Base-by-base conservation (phyloP, 108 stramenopile species). In the Cyclotella baltica region DNA sequence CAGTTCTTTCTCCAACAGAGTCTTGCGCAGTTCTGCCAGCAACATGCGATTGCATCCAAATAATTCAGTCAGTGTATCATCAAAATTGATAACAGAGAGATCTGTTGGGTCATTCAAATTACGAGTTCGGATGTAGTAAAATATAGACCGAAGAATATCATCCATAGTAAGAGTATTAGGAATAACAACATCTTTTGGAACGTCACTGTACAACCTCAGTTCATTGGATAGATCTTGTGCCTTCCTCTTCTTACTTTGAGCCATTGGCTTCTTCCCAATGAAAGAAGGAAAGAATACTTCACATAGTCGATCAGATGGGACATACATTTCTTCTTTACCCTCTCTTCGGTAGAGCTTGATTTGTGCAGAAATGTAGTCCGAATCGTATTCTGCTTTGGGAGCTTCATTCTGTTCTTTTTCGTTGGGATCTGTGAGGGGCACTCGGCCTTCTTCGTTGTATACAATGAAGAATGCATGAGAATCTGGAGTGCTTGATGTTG, bases 21-120 rank as follows among this genome's bases (percentile, higher is more conserved):
- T 51, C 13, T 53, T 61, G 59, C 88, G 69, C 13, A 95, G 65
- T 19, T 80, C 77, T 6, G 87, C 85, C 76, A 95, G 87, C 52
- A 83, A 79, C 78, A 95, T 75, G 47, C 85, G 85, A 63, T 88
- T 89, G 65, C 85, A 82, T 27, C 83, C 89, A 74, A 95, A 89
- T 23, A 95, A 56, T 18, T 77, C 65, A 36, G 80, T 31, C 30
- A 95, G 71, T 23, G 67, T 55, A 40, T 88, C 83, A 61, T 95
- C 91, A 55, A 86, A 87, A 57, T 88, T 62, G 27, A 95, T 85
- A 28, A 83, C 71, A 46, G 83, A 85, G 62, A 79, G 80, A 62
- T 92, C 89, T 11, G 78, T 67, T 23, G 63, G 58, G 71, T 91
- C 91, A 50, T 84, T 83, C 67, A 95, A 62, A 28, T 77, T 73